These are phyloP conservation scores for Elongisporangium prolatum DNA, from an alignment of 352 stramenopile genomes.

Conservation along the genomic window DNA sequence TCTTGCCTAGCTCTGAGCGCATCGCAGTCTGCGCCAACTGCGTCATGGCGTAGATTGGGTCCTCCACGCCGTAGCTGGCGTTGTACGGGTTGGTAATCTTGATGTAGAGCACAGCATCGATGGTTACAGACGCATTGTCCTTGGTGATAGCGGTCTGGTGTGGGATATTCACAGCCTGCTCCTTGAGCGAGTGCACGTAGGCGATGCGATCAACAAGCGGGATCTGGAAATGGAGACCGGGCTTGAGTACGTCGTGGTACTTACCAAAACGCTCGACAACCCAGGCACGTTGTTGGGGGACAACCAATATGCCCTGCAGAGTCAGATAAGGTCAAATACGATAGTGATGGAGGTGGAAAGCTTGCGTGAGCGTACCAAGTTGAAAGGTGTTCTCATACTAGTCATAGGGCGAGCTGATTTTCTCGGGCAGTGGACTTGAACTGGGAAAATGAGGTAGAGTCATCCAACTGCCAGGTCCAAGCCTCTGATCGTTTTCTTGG, in stretches of 20 bases:
- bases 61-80: slow-evolving; percentile 86
- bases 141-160: slow-evolving; percentile 88
- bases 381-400: not conserved
- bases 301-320: slow-evolving; percentile 73
- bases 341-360: not conserved
- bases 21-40: slow-evolving; percentile 91
- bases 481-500: not conserved
- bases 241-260: slow-evolving; percentile 82
- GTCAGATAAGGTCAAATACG: not conserved
- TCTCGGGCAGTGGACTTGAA: no score
- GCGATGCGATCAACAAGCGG: slow-evolving; percentile 87
- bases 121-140: slow-evolving; percentile 91
- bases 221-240: slow-evolving; percentile 88
- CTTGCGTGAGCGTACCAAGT: not conserved
- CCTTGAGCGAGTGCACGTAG: slow-evolving; percentile 91
- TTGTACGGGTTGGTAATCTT: slow-evolving; percentile 89
- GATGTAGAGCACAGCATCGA: slow-evolving; percentile 91
- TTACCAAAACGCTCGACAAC: slow-evolving; percentile 91
- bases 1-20: slow-evolving; percentile 90
- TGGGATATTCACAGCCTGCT: slow-evolving; percentile 89
- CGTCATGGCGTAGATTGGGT: slow-evolving; percentile 87
- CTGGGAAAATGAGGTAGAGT: no score
- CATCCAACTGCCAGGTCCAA: no score
- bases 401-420: not conserved
- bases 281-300: slow-evolving; percentile 87